phyloP scores from a whole-genome alignment of 2,329 filamentous ascomycete genomes.

The Pseudocercospora crystallina region DNA sequence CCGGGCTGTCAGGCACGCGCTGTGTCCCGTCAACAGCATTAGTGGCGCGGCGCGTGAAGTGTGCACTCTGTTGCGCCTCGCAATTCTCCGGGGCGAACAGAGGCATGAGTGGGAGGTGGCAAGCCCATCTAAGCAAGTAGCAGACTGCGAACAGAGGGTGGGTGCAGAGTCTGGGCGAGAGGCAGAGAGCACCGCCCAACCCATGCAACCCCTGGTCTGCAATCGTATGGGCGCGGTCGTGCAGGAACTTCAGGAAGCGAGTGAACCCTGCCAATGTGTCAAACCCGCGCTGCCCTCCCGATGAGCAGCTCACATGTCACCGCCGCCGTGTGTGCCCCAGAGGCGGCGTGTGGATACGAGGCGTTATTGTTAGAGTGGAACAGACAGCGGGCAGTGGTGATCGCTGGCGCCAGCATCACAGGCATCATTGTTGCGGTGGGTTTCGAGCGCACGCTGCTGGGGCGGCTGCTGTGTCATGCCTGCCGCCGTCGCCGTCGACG shows the following conservation, averaged over 20 bases:
- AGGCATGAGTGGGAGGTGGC: too few relatives aligned
- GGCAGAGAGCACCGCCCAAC: not conserved
- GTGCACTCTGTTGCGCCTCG: too few relatives aligned
- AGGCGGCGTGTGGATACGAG: not conserved
- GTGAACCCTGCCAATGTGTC: slow-evolving; percentile 17
- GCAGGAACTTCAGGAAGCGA: not conserved
- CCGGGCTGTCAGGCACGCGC: slow-evolving; percentile 25
- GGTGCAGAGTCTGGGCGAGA: not conserved
- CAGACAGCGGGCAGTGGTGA: too few relatives aligned
- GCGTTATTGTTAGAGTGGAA: too few relatives aligned
- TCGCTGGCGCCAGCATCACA: too few relatives aligned
- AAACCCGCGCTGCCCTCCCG: slow-evolving; percentile 14
- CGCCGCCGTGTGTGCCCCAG: not conserved
- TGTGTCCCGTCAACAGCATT: slow-evolving; percentile 27
- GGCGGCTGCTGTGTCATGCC: too few relatives aligned
- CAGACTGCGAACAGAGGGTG: too few relatives aligned
- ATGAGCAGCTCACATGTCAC: not conserved
- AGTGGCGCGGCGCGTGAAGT: slow-evolving; percentile 9
- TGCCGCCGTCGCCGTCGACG: too few relatives aligned
- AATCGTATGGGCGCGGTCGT: not conserved
- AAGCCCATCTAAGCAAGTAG: too few relatives aligned
- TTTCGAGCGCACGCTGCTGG: too few relatives aligned
- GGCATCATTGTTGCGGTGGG: too few relatives aligned
- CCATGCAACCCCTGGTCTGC: not conserved
- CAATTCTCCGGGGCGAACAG: too few relatives aligned